Conservation (phyloP, 2,329 filamentous ascomycete species). For the Thelonectria rubi region DNA sequence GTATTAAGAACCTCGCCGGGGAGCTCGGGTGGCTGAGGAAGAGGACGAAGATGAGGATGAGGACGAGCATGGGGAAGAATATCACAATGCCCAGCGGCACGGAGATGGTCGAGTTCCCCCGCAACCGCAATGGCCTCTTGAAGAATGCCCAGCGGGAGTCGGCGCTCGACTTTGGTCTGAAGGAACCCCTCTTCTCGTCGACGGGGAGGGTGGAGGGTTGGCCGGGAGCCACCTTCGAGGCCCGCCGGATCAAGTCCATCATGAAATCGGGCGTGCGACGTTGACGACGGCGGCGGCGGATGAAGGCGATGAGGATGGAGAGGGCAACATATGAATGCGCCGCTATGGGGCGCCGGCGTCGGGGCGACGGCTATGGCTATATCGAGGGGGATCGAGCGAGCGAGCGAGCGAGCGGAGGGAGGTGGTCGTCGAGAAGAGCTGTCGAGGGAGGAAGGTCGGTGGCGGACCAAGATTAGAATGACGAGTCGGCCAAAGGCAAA, state of each 20-base stretch:
- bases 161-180: slow-evolving; percentile 50
- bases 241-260: slow-evolving; percentile 69
- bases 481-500: neutral
- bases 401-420: slow-evolving; percentile 15
- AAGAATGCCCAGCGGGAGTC: slow-evolving; percentile 78
- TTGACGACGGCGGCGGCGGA: slow-evolving; percentile 47
- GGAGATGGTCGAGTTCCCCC: slow-evolving; percentile 90
- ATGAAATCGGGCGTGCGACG: slow-evolving; percentile 40
- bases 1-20: slow-evolving; percentile 83
- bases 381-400: slow-evolving; percentile 12
- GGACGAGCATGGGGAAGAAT: slow-evolving; percentile 89
- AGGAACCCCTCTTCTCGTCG: slow-evolving; percentile 58
- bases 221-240: slow-evolving; percentile 59
- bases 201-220: slow-evolving; percentile 55
- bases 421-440: slow-evolving; percentile 12
- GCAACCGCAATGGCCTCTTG: slow-evolving; percentile 84
- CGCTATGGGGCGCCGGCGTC: slow-evolving; percentile 33
- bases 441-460: slow-evolving; percentile 11
- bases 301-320: slow-evolving; percentile 43
- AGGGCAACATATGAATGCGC: slow-evolving; percentile 40
- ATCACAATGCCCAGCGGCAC: slow-evolving; percentile 92
- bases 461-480: slow-evolving; percentile 10
- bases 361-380: slow-evolving; percentile 38
- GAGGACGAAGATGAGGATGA: slow-evolving; percentile 89
- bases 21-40: slow-evolving; percentile 89